A percentile compares a stretch with the other conserved stretches of the same genome.
Evolutionary conservation across 441 rosid species (phyloP).

Genomic region (Hura crepitans): DNA sequence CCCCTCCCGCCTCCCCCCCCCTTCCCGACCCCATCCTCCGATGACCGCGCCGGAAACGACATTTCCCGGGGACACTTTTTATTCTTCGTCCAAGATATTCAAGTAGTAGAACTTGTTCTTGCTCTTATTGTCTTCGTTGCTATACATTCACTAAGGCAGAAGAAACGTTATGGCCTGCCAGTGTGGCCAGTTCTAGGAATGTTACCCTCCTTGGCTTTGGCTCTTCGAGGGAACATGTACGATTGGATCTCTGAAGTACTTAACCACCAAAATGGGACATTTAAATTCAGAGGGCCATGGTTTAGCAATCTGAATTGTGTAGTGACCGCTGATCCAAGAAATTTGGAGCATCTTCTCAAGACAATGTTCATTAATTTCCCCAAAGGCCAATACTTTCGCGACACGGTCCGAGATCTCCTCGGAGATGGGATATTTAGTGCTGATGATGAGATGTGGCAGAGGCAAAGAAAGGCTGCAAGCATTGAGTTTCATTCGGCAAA

Average conservation of each 20-base stretch:
- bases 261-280: conserved; percentile 63
- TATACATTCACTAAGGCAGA: conserved; percentile 64
- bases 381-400: conserved; percentile 71
- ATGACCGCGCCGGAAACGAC: conserved; percentile 18
- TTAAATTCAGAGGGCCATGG: conserved; percentile 72
- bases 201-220: conserved; percentile 64
- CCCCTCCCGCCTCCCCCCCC: conserved; percentile 30
- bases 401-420: conserved; percentile 60
- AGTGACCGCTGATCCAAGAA: conserved; percentile 79
- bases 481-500: conserved; percentile 84
- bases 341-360: conserved; percentile 81
- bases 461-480: conserved; percentile 81
- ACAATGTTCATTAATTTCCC: conserved; percentile 75
- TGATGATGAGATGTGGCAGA: conserved; percentile 75
- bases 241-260: conserved; percentile 66
- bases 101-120: conserved; percentile 56
- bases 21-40: no score
- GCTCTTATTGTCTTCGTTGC: conserved; percentile 49
- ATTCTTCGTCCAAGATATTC: conserved; percentile 47
- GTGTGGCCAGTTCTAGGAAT: conserved; percentile 86
- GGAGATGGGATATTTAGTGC: conserved; percentile 88
- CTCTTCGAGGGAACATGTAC: conserved; percentile 46
- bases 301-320: conserved; percentile 69
- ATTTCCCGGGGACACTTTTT: conserved; percentile 32
- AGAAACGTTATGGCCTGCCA: conserved; percentile 56